phyloP scores from a whole-genome alignment of 305 asterid genomes.

The Caryopteris hybrid region DNA sequence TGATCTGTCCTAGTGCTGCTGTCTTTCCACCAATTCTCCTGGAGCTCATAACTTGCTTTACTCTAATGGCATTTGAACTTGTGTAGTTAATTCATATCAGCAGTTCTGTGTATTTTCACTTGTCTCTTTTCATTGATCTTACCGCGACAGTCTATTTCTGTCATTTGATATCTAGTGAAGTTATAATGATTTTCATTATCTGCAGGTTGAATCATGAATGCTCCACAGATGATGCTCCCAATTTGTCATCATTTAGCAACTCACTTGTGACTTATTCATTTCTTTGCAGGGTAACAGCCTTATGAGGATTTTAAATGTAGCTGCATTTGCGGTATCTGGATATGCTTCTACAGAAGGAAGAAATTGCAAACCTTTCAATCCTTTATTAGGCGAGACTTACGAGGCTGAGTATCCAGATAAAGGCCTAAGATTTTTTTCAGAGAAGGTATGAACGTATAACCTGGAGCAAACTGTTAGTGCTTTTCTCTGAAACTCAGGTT shows the following conservation, averaged over 20 bases:
- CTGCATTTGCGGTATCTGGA: conserved; percentile 99
- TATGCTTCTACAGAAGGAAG: conserved; percentile 97
- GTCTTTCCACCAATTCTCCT: not conserved
- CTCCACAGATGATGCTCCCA: conserved; percentile 1
- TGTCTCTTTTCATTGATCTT: not conserved
- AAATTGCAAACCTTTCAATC: conserved; percentile 95
- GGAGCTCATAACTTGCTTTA: not conserved
- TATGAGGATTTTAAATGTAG: conserved; percentile 92
- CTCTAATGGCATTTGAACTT: not conserved
- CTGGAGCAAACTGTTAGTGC: not conserved
- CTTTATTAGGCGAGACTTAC: conserved; percentile 93
- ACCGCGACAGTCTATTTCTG: not conserved
- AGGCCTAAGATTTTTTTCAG: conserved; percentile 87
- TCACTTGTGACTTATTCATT: conserved; percentile 26
- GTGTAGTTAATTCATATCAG: conserved; percentile 1
- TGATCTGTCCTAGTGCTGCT: too few species aligned
- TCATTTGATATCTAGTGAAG: not conserved
- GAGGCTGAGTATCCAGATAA: conserved; percentile 97
- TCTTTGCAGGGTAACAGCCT: conserved; percentile 80
- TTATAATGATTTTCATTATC: not conserved
- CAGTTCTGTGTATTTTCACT: not conserved
- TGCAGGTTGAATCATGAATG: not conserved
- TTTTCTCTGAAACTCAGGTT: too few species aligned
- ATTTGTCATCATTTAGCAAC: conserved; percentile 15
- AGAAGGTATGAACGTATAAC: conserved; percentile 57